These are phyloP conservation scores for Paraurostyla sp. DNA, from an alignment of 73 alveolate genomes.

Conservation along the genomic window DNA sequence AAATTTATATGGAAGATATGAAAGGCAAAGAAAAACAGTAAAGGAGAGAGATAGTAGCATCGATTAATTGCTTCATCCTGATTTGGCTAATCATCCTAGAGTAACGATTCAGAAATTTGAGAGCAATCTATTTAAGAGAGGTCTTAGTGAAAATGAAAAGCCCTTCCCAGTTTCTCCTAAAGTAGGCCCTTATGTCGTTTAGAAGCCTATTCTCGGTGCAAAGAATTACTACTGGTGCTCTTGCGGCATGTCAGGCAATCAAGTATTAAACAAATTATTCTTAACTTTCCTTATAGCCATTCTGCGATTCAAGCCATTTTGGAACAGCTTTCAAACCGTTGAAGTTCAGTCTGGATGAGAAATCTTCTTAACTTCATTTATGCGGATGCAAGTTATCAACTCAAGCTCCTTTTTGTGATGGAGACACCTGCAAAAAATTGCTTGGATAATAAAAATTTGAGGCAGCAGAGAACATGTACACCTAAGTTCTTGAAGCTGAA, in stretches of 20 bases:
- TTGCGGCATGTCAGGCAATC: constrained; percentile 74
- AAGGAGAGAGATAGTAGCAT: constrained; percentile 35
- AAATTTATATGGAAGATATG: background rate
- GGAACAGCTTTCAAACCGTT: constrained; percentile 82
- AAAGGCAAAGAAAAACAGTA: constrained; percentile 35
- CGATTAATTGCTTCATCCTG: constrained; percentile 48
- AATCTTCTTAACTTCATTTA: constrained; percentile 67
- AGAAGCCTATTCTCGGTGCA: constrained; percentile 74
- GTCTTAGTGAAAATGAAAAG: constrained; percentile 38
- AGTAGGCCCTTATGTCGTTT: constrained; percentile 74
- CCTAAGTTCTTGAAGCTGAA: too few relatives aligned
- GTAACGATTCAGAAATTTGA: constrained; percentile 62
- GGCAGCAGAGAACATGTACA: constrained; percentile 55
- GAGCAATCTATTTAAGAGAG: constrained; percentile 44
- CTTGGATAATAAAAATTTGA: constrained; percentile 29
- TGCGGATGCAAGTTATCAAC: constrained; percentile 88
- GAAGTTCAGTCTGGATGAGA: constrained; percentile 82
- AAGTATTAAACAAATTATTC: constrained; percentile 3
- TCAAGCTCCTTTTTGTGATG: constrained; percentile 84
- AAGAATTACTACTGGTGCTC: constrained; percentile 84
- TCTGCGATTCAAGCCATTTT: constrained; percentile 80
- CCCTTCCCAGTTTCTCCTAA: constrained; percentile 81
- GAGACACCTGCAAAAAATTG: constrained; percentile 74
- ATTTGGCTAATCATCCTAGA: constrained; percentile 9
- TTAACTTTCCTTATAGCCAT: constrained; percentile 67